Evolutionary conservation across 192 early-diverging fungal genomes (phyloP).

Genomic region (Umbelopsis isabellina): DNA sequence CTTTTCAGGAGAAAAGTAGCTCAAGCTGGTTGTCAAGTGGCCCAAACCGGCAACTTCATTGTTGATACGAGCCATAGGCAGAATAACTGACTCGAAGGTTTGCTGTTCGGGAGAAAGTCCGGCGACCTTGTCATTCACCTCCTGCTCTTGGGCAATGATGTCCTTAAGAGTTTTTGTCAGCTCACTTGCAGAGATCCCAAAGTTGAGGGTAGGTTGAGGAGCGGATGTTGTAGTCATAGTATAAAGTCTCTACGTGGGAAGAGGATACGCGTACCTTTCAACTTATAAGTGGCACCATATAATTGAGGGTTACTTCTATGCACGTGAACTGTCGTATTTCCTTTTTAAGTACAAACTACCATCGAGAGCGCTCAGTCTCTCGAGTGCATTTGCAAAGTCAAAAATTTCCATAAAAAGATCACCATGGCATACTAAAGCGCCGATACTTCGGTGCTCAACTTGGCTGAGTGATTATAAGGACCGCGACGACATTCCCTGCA

Average conservation of each 20-base stretch:
- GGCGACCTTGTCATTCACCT: constrained; percentile 38
- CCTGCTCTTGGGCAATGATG: constrained; percentile 30
- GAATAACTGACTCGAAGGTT: constrained; percentile 46
- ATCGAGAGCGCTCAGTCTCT: not conserved
- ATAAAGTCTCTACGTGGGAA: constrained; percentile 7
- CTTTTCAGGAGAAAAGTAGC: constrained; percentile 50
- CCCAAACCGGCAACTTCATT: constrained; percentile 33
- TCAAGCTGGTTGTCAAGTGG: constrained; percentile 25
- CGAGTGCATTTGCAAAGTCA: not conserved
- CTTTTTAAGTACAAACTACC: not conserved
- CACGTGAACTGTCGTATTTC: constrained; percentile 7
- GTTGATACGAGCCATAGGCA: constrained; percentile 34
- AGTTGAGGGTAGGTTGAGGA: constrained; percentile 33
- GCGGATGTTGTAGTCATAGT: constrained; percentile 22
- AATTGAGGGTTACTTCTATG: not conserved
- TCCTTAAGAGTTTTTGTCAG: constrained; percentile 22
- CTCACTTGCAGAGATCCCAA: constrained; percentile 33
- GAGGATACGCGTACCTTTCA: not conserved
- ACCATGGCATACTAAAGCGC: too few species aligned
- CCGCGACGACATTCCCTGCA: too few species aligned
- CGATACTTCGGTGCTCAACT: not conserved
- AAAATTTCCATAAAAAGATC: too few species aligned
- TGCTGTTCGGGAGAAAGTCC: constrained; percentile 36
- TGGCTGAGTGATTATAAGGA: not conserved
- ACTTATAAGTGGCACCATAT: too few species aligned